Percentiles rank a stretch among this genome's conserved stretches.
Evolutionary conservation across 2,329 filamentous ascomycete genomes (phyloP).

Genomic region (Xylariales sp.): DNA sequence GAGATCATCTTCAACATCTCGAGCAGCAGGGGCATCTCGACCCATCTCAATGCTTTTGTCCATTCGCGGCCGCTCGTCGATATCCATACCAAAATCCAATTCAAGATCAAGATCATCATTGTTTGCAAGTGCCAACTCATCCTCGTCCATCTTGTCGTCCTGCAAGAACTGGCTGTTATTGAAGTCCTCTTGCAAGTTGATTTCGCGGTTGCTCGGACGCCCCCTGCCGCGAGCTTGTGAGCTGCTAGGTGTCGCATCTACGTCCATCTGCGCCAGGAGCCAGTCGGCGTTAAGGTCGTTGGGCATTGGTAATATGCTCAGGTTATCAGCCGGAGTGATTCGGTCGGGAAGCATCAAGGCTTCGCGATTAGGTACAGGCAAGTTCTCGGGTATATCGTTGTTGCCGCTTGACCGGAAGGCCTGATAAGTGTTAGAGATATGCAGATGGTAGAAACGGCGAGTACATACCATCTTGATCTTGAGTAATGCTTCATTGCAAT

Average conservation of each 20-base stretch:
- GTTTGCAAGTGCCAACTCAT: constrained; percentile 49
- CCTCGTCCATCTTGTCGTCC: constrained; percentile 55
- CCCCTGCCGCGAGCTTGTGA: constrained; percentile 49
- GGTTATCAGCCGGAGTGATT: constrained; percentile 84
- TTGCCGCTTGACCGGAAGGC: constrained; percentile 92
- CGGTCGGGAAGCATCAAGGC: constrained; percentile 86
- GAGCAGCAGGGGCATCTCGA: constrained; percentile 71
- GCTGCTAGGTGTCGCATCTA: constrained; percentile 47
- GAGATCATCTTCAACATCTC: constrained; percentile 65
- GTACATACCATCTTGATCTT: constrained; percentile 92
- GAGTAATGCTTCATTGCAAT: constrained; percentile 94
- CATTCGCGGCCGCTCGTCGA: constrained; percentile 57
- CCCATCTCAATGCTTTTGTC: constrained; percentile 79
- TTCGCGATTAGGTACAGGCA: constrained; percentile 77
- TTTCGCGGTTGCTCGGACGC: constrained; percentile 52
- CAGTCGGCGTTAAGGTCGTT: constrained; percentile 87
- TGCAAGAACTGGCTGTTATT: constrained; percentile 78
- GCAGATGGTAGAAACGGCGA: constrained; percentile 7
- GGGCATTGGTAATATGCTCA: constrained; percentile 73
- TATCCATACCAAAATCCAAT: constrained; percentile 69
- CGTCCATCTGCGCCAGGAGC: constrained; percentile 69
- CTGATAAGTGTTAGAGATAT: constrained; percentile 45
- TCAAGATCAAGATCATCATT: constrained; percentile 67
- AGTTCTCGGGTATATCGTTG: constrained; percentile 84
- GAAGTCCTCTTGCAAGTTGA: constrained; percentile 65